Evolutionary conservation across 2,329 filamentous ascomycete species (phyloP).

Genomic region (Ophiostoma quercus): DNA sequence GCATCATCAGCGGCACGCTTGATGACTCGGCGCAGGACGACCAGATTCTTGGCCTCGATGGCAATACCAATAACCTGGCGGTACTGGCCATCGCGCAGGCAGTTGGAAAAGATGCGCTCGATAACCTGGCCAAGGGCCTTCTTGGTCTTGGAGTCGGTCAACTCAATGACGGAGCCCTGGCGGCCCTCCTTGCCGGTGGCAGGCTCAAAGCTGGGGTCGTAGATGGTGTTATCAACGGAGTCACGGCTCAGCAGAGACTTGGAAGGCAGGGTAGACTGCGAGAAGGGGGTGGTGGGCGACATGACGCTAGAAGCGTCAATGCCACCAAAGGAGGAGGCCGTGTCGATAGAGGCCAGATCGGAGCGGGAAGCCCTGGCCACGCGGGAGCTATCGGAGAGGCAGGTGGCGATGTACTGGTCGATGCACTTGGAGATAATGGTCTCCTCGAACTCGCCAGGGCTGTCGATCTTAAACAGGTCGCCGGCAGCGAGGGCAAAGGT

Average conservation of each 20-base stretch:
- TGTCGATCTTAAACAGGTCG: slow-evolving; percentile 88
- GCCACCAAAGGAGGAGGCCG: slow-evolving; percentile 73
- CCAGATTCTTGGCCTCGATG: slow-evolving; percentile 86
- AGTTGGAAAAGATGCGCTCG: slow-evolving; percentile 84
- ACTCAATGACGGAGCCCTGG: slow-evolving; percentile 59
- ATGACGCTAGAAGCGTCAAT: slow-evolving; percentile 66
- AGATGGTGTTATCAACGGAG: slow-evolving; percentile 58
- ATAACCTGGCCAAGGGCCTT: slow-evolving; percentile 77
- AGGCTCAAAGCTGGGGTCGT: slow-evolving; percentile 55
- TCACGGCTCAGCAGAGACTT: slow-evolving; percentile 91
- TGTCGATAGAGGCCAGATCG: slow-evolving; percentile 64
- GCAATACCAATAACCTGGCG: slow-evolving; percentile 95
- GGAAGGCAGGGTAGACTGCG: slow-evolving; percentile 84
- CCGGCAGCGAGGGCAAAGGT: slow-evolving; percentile 92
- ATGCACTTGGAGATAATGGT: slow-evolving; percentile 98
- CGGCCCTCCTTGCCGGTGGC: slow-evolving; percentile 46
- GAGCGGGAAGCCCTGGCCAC: slow-evolving; percentile 35
- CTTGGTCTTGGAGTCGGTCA: slow-evolving; percentile 65
- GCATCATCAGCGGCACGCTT: slow-evolving; percentile 83
- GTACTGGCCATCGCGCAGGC: slow-evolving; percentile 79
- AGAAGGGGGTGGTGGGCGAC: slow-evolving; percentile 91
- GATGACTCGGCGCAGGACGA: slow-evolving; percentile 81
- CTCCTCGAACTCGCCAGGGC: slow-evolving; percentile 92
- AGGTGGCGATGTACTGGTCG: slow-evolving; percentile 89
- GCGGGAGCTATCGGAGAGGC: slow-evolving; percentile 47